phyloP scores from a whole-genome alignment of 805 yeast genomes.

The Pichia rugopelliculosa region DNA sequence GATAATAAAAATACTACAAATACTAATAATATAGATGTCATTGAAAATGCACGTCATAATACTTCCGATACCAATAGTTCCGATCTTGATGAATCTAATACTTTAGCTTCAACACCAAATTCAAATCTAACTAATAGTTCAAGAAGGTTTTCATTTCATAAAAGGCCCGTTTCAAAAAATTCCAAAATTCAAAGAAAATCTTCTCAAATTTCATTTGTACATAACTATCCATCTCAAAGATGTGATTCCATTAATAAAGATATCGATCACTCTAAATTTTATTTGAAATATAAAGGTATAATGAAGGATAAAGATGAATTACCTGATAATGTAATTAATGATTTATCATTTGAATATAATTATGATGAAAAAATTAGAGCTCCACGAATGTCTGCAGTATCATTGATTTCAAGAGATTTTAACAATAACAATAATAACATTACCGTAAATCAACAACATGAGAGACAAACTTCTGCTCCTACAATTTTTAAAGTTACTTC shows the following conservation, averaged over 20 bases:
- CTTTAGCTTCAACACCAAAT: not conserved
- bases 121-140: slow-evolving; percentile 3
- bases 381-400: slow-evolving; percentile 39
- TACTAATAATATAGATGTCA: not conserved
- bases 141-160: slow-evolving; percentile 25
- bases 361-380: slow-evolving; percentile 51
- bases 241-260: slow-evolving; percentile 24
- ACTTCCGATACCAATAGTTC: not conserved
- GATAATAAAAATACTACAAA: not conserved
- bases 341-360: slow-evolving; percentile 30
- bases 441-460: not conserved
- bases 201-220: slow-evolving; percentile 24
- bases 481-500: slow-evolving; percentile 5
- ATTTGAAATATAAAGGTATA: slow-evolving; percentile 26
- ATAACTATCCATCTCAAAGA: slow-evolving; percentile 26
- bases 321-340: slow-evolving; percentile 22
- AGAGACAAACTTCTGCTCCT: slow-evolving; percentile 10
- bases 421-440: not conserved
- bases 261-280: slow-evolving; percentile 25
- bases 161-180: slow-evolving; percentile 20
- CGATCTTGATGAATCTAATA: not conserved
- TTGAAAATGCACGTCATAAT: not conserved
- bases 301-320: slow-evolving; percentile 25
- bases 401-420: slow-evolving; percentile 17
- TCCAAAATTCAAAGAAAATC: slow-evolving; percentile 12